A percentile compares a stretch with the other conserved stretches of the same genome.
Conservation (phyloP, 2,329 filamentous ascomycete species). For the Colletotrichum sp. region DNA sequence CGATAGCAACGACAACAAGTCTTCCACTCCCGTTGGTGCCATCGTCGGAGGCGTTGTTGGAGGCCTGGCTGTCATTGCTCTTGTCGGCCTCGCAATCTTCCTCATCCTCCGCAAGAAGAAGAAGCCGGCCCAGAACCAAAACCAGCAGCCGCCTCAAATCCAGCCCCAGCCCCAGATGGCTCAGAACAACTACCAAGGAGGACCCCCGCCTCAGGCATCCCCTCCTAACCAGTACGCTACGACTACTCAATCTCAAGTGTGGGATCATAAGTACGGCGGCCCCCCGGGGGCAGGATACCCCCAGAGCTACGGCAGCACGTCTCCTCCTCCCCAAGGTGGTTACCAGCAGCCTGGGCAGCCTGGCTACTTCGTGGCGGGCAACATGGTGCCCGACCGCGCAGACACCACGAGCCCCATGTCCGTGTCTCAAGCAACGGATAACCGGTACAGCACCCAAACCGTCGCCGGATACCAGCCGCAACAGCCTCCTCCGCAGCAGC, state of each 20-base stretch:
- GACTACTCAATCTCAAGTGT: slow-evolving; percentile 22
- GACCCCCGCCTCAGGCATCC: background rate
- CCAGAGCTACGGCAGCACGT: slow-evolving; percentile 22
- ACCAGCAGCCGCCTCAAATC: background rate
- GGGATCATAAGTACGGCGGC: slow-evolving; percentile 31
- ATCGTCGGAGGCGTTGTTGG: slow-evolving; percentile 44
- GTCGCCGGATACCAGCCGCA: slow-evolving; percentile 14
- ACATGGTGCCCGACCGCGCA: slow-evolving; percentile 15
- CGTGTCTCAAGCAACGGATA: slow-evolving; percentile 6
- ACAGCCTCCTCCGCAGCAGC: slow-evolving; percentile 21
- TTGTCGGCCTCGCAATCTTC: slow-evolving; percentile 32
- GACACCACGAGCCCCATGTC: slow-evolving; percentile 18
- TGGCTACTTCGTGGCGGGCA: slow-evolving; percentile 22
- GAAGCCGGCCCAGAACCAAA: slow-evolving; percentile 16
- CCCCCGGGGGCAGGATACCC: slow-evolving; percentile 5
- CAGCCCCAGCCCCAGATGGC: slow-evolving; percentile 10
- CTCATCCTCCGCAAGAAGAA: slow-evolving; percentile 36
- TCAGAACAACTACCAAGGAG: background rate
- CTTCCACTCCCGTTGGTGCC: slow-evolving; percentile 32
- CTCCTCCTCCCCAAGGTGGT: slow-evolving; percentile 14
- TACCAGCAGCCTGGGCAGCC: slow-evolving; percentile 12
- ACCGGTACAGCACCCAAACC: slow-evolving; percentile 16
- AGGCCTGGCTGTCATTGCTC: slow-evolving; percentile 36
- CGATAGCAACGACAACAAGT: background rate
- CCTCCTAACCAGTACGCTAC: background rate